A percentile compares a stretch with the other conserved stretches of the same genome.
These are phyloP conservation scores for Pythium folliculosum DNA, from an alignment of 352 stramenopile genomes.

Conservation along the genomic window DNA sequence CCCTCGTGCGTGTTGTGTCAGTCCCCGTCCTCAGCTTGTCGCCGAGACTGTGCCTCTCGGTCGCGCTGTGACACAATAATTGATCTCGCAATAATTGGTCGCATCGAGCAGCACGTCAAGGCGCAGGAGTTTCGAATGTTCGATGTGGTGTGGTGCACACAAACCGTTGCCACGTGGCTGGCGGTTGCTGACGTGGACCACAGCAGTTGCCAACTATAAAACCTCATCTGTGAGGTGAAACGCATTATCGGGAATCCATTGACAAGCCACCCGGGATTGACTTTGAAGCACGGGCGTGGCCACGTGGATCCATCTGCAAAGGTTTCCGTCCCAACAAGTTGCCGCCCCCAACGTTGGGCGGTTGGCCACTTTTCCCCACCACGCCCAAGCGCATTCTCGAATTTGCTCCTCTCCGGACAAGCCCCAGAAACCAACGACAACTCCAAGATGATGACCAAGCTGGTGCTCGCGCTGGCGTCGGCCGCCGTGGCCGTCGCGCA, in stretches of 20 bases:
- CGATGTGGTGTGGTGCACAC: slow-evolving; percentile 24
- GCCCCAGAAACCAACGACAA: neutral
- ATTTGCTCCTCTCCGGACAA: slow-evolving; percentile 20
- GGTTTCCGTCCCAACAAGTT: slow-evolving; percentile 2
- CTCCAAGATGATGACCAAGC: slow-evolving; percentile 60
- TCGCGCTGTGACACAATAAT: neutral
- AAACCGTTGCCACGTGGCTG: slow-evolving; percentile 18
- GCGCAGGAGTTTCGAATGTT: slow-evolving; percentile 23
- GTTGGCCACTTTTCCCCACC: neutral
- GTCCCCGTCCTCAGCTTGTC: neutral
- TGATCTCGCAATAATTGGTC: neutral
- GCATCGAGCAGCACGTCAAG: no score
- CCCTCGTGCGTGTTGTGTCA: neutral
- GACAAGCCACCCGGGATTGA: neutral
- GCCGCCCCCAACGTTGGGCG: slow-evolving; percentile 14
- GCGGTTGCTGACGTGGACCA: slow-evolving; percentile 15
- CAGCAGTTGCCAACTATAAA: slow-evolving; percentile 7
- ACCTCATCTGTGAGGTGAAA: slow-evolving; percentile 22
- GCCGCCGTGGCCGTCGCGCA: slow-evolving; percentile 48
- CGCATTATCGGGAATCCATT: neutral
- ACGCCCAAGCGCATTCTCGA: slow-evolving; percentile 24
- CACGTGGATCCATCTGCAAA: slow-evolving; percentile 22
- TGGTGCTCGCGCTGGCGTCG: slow-evolving; percentile 52
- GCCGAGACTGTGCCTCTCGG: no score
- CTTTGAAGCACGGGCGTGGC: slow-evolving; percentile 9